These are phyloP conservation scores for Collybia nuda DNA, from an alignment of 768 basidiomycete genomes.

Conservation along the genomic window DNA sequence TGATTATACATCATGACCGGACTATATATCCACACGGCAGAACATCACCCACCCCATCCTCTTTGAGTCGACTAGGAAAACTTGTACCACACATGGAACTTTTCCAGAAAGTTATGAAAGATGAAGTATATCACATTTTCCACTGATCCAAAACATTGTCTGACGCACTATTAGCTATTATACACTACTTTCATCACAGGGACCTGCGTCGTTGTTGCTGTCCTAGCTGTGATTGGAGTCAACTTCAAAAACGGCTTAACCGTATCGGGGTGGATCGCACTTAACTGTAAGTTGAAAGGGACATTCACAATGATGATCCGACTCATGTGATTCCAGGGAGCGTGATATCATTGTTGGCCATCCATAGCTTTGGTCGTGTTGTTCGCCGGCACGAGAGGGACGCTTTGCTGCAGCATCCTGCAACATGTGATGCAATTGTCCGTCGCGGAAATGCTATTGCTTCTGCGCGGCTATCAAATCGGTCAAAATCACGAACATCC, in stretches of 20 bases:
- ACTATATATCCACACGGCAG: constrained; percentile 7
- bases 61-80: constrained; percentile 42
- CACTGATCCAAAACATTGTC: not conserved
- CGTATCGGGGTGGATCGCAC: constrained; percentile 49
- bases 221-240: constrained; percentile 51
- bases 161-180: constrained; percentile 35
- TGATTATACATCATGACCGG: not conserved
- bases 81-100: constrained; percentile 53
- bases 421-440: constrained; percentile 6
- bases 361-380: constrained; percentile 61
- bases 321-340: constrained; percentile 39
- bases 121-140: constrained; percentile 48
- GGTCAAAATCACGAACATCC: not conserved
- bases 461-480: no score
- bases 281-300: constrained; percentile 46
- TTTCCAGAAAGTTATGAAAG: constrained; percentile 55
- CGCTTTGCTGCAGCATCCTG: constrained; percentile 47
- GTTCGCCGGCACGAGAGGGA: constrained; percentile 63
- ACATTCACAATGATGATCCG: not conserved
- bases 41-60: constrained; percentile 26
- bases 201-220: constrained; percentile 44
- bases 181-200: constrained; percentile 56
- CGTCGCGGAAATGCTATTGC: constrained; percentile 7
- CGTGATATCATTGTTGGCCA: constrained; percentile 51
- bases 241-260: constrained; percentile 43